Evolutionary conservation across 768 basidiomycete genomes (phyloP).

Genomic region (Leccinum truebloodii): DNA sequence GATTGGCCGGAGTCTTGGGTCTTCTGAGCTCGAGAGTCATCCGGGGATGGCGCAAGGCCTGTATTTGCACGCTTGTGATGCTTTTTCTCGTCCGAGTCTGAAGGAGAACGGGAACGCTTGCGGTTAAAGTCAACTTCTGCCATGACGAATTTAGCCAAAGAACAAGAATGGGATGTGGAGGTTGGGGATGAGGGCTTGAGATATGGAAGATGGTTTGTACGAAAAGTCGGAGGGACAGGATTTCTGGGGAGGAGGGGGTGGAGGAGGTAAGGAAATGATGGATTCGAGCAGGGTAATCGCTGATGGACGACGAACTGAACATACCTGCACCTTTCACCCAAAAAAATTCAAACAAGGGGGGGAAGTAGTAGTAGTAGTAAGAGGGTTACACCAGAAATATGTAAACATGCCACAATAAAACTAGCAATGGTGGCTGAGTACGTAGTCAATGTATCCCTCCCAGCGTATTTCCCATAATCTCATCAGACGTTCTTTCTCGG

Average conservation of each 20-base stretch:
- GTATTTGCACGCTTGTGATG: constrained; percentile 83
- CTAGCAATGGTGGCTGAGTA: constrained; percentile 18
- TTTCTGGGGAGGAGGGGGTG: constrained; percentile 54
- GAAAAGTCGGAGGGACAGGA: constrained; percentile 36
- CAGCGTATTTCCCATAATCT: constrained; percentile 49
- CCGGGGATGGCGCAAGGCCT: constrained; percentile 60
- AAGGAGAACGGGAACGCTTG: constrained; percentile 86
- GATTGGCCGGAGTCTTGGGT: constrained; percentile 46
- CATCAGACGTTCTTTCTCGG: constrained; percentile 48
- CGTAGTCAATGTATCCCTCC: constrained; percentile 40
- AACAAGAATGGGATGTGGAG: constrained; percentile 39
- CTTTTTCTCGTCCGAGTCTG: constrained; percentile 78
- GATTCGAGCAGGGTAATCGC: constrained; percentile 55
- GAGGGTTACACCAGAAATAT: constrained; percentile 13
- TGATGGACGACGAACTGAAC: constrained; percentile 31
- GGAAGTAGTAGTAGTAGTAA: neutral
- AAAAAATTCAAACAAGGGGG: neutral
- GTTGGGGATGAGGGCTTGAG: constrained; percentile 47
- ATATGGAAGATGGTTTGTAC: constrained; percentile 38
- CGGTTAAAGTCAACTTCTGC: constrained; percentile 84
- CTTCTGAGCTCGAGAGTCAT: constrained; percentile 57
- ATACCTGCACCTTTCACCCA: constrained; percentile 31
- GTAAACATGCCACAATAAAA: constrained; percentile 21
- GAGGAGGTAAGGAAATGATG: constrained; percentile 57
- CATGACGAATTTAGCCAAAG: constrained; percentile 66